phyloP scores from a whole-genome alignment of 2,329 filamentous ascomycete genomes.

The Colletotrichum chlorophyti region DNA sequence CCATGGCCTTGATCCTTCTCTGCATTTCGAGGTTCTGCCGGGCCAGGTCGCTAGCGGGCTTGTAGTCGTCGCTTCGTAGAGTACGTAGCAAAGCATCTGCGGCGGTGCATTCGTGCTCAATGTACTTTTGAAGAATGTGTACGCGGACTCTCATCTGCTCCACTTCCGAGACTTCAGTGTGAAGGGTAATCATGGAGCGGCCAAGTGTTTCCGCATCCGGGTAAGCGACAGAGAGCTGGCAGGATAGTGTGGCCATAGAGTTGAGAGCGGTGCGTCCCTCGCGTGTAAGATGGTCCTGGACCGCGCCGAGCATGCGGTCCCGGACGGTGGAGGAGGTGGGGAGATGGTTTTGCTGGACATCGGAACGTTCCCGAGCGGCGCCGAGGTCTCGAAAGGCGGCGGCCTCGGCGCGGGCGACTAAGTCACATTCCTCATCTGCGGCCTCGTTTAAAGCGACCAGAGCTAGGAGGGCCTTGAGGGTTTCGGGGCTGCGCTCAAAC shows the following conservation, averaged over 20 bases:
- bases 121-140: slow-evolving; percentile 60
- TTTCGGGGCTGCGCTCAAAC: slow-evolving; percentile 89
- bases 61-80: slow-evolving; percentile 54
- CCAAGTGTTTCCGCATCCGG: slow-evolving; percentile 58
- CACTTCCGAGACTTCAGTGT: slow-evolving; percentile 58
- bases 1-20: slow-evolving; percentile 71
- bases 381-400: slow-evolving; percentile 62
- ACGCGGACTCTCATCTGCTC: slow-evolving; percentile 64
- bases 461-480: slow-evolving; percentile 75
- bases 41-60: slow-evolving; percentile 63
- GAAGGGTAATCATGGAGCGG: slow-evolving; percentile 60
- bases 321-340: slow-evolving; percentile 35
- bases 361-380: background rate
- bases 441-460: slow-evolving; percentile 79
- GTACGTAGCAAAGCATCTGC: slow-evolving; percentile 48
- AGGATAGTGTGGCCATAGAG: slow-evolving; percentile 60
- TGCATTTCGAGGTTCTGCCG: slow-evolving; percentile 78
- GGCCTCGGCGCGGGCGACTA: slow-evolving; percentile 65
- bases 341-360: background rate
- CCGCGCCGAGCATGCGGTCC: slow-evolving; percentile 54
- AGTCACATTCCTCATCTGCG: slow-evolving; percentile 72
- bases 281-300: slow-evolving; percentile 60
- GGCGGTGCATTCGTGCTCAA: slow-evolving; percentile 56
- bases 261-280: slow-evolving; percentile 64
- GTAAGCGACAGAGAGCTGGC: slow-evolving; percentile 55